Conservation (phyloP, 495 filamentous ascomycete genomes). For the Trichoderma parareesei region DNA sequence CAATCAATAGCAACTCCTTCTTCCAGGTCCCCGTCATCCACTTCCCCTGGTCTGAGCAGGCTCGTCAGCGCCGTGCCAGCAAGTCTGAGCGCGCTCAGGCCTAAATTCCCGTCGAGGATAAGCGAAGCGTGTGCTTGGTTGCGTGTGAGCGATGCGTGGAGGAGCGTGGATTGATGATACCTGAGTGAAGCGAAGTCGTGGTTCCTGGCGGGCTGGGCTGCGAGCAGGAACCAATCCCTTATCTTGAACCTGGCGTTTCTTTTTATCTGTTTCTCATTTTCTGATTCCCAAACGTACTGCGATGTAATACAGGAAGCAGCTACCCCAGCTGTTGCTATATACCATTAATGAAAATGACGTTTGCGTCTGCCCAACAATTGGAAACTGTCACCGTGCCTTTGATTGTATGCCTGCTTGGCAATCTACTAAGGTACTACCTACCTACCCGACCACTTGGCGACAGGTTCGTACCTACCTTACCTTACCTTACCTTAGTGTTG, state of each 20-base stretch:
- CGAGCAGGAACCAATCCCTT: background rate
- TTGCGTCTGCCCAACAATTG: background rate
- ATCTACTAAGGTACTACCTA: too few relatives aligned
- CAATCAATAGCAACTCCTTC: constrained; percentile 63
- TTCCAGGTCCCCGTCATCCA: constrained; percentile 91
- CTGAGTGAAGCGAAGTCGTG: constrained; percentile 1
- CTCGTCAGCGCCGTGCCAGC: constrained; percentile 46
- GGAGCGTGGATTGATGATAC: constrained; percentile 10
- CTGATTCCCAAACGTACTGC: background rate
- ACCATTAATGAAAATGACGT: constrained; percentile 4
- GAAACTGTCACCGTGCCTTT: background rate
- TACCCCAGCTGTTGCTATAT: background rate
- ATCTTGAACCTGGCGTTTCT: background rate
- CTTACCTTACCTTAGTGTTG: too few relatives aligned
- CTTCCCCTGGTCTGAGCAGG: constrained; percentile 95
- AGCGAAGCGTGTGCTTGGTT: background rate
- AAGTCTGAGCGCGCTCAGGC: constrained; percentile 29
- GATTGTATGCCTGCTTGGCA: background rate
- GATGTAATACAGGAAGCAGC: background rate
- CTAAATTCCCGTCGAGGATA: constrained; percentile 15
- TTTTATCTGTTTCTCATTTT: background rate
- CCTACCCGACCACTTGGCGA: too few relatives aligned
- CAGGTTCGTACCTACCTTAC: too few relatives aligned
- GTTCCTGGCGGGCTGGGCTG: constrained; percentile 9
- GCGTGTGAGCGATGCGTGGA: background rate